Evolutionary conservation across 2,329 filamentous ascomycete species (phyloP), one percentile per base, ranked within the genome.

Genomic region (Penicillium sp.): DNA sequence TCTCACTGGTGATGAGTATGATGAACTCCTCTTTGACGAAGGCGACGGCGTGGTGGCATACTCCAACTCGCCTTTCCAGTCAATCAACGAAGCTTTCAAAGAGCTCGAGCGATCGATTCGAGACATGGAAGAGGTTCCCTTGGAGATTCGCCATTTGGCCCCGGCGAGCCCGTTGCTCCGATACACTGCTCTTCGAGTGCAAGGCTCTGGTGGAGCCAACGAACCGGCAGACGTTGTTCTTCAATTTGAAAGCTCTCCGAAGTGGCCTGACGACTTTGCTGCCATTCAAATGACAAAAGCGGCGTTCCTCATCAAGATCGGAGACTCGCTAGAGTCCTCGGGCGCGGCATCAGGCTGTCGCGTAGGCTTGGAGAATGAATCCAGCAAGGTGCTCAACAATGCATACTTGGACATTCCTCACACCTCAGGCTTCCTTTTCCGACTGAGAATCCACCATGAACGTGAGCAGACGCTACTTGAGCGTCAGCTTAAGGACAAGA

Each of bases 261-360:
- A 90, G 61, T 99, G 94, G 94, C 94, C 94, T 0, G 92, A 97
- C 67, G 90, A 95, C 66, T 75, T 97, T 8, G 84, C 84, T 3
- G 92, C 93, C 5, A 96, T 97, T 51, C 94, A 99, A 70, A 85
- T 91, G 65, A 92, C 91, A 12, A 99, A 99, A 72, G 83, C 95
- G 36, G 94, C 95, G 3, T 95, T 99, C 67, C 79, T 89, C 9
- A 71, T 87, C 8, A 86, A 85, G 63, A 85, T 96, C 51, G 85
- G 86, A 45, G 84, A 86, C 47, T 80, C 94, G 4, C 75, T 96
- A 3, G 83, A 86, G 62, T 79, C 83, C 16, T 74, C 79, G 2
- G 83, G 86, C 36, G 77, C 81, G 8, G 79, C 77, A 39, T 79
- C 90, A 38, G 82, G 77, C 26, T 85, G 86, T 6, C 85, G 85